Evolutionary conservation across 371 early-diverging fungal species (phyloP).

Genomic region (Syncephalastrum racemosum): DNA sequence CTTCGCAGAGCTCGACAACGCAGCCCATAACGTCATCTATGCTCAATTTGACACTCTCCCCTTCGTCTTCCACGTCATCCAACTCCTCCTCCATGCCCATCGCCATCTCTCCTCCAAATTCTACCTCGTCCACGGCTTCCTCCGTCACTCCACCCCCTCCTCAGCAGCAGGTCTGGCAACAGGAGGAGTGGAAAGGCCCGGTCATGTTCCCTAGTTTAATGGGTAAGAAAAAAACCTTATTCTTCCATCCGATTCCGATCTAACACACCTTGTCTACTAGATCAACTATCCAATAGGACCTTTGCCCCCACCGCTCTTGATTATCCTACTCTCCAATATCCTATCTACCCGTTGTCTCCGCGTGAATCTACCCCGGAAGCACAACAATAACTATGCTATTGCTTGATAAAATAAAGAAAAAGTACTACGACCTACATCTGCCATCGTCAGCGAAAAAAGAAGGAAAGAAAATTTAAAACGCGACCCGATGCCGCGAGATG

Average conservation of each 20-base stretch:
- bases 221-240: slow-evolving; percentile 26
- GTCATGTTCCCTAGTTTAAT: slow-evolving; percentile 40
- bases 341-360: slow-evolving; percentile 22
- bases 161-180: slow-evolving; percentile 5
- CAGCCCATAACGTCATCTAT: slow-evolving; percentile 24
- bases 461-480: too few species aligned
- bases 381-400: too few species aligned
- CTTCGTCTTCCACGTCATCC: slow-evolving; percentile 24
- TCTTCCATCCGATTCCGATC: neutral
- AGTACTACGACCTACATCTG: too few species aligned
- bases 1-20: slow-evolving; percentile 1
- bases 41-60: slow-evolving; percentile 34
- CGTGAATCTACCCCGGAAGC: neutral
- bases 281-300: slow-evolving; percentile 20
- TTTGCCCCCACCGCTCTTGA: slow-evolving; percentile 17
- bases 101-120: slow-evolving; percentile 8
- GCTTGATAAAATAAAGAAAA: too few species aligned
- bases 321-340: slow-evolving; percentile 14
- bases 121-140: slow-evolving; percentile 21
- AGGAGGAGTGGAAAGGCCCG: slow-evolving; percentile 21
- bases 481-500: too few species aligned
- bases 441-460: too few species aligned
- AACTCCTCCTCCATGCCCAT: slow-evolving; percentile 1
- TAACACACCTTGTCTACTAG: slow-evolving; percentile 1
- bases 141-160: slow-evolving; percentile 27